These are phyloP conservation scores for Candida nanaspora DNA, from an alignment of 805 yeast species.

Conservation along the genomic window DNA sequence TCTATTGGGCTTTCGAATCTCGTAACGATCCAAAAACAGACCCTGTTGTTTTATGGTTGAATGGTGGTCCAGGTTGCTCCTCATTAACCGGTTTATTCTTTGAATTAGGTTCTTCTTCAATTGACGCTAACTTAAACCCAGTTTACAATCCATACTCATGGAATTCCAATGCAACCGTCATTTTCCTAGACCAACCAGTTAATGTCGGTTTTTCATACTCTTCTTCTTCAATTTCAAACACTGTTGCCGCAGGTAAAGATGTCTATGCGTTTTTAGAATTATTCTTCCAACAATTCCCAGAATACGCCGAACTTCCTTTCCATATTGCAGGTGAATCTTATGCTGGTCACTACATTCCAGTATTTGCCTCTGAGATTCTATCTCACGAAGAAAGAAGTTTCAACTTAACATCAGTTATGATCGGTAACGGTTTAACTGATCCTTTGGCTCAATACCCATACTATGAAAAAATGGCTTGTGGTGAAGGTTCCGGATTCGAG, in stretches of 20 bases:
- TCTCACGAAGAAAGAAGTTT: slow-evolving; percentile 48
- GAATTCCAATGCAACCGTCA: slow-evolving; percentile 86
- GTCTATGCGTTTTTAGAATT: slow-evolving; percentile 77
- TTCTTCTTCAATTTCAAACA: slow-evolving; percentile 49
- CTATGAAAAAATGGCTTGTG: slow-evolving; percentile 94
- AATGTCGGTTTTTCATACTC: slow-evolving; percentile 90
- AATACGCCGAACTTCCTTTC: slow-evolving; percentile 50
- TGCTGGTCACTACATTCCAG: slow-evolving; percentile 80
- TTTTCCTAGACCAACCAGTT: slow-evolving; percentile 91
- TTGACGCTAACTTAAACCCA: slow-evolving; percentile 61
- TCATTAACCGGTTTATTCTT: slow-evolving; percentile 85
- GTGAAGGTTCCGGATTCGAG: slow-evolving; percentile 69
- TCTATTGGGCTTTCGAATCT: slow-evolving; percentile 91
- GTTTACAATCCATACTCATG: slow-evolving; percentile 77
- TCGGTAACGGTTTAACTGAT: slow-evolving; percentile 92
- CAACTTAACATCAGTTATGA: slow-evolving; percentile 70
- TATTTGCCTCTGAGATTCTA: slow-evolving; percentile 50
- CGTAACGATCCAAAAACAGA: slow-evolving; percentile 81
- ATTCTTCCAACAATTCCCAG: slow-evolving; percentile 80
- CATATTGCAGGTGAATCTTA: slow-evolving; percentile 83
- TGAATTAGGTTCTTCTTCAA: slow-evolving; percentile 84
- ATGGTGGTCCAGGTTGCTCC: slow-evolving; percentile 97
- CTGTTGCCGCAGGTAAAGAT: slow-evolving; percentile 82
- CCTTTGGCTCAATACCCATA: slow-evolving; percentile 70
- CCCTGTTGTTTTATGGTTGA: slow-evolving; percentile 82